phyloP scores from a whole-genome alignment of 169 alveolate genomes.

The Eimeria brunetti region DNA sequence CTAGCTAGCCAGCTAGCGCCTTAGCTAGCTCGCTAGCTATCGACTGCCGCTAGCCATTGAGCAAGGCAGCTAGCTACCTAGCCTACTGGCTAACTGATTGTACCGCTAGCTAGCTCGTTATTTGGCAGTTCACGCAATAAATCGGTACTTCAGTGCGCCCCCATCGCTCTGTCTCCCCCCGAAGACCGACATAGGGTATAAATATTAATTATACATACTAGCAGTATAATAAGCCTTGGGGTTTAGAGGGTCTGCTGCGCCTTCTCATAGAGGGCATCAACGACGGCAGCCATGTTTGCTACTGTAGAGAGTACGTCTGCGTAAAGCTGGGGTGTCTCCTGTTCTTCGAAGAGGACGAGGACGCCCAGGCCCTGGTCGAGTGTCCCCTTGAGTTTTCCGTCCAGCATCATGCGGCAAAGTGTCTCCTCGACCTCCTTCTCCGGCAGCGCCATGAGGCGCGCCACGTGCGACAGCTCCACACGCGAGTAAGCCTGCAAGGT shows the following conservation, averaged over 20 bases:
- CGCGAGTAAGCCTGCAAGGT: conserved; percentile 91
- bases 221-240: not conserved
- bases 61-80: not conserved
- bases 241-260: conserved; percentile 77
- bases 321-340: conserved; percentile 33
- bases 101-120: not conserved
- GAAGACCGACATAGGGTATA: too few species aligned
- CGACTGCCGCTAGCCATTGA: not conserved
- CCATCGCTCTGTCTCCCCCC: too few species aligned
- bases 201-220: too few species aligned
- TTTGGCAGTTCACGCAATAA: not conserved
- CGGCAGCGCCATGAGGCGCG: conserved; percentile 90
- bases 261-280: conserved; percentile 84
- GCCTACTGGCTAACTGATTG: not conserved
- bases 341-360: conserved; percentile 81
- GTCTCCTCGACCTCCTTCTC: conserved; percentile 86
- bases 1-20: not conserved
- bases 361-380: conserved; percentile 96
- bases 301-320: conserved; percentile 69
- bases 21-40: not conserved
- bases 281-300: conserved; percentile 80
- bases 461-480: conserved; percentile 91
- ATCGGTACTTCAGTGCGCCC: too few species aligned
- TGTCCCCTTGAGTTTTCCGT: conserved; percentile 96
- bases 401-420: conserved; percentile 95